These are phyloP conservation scores for Centrapalus pauciflorus DNA, from an alignment of 129 eudicot species.

Conservation along the genomic window DNA sequence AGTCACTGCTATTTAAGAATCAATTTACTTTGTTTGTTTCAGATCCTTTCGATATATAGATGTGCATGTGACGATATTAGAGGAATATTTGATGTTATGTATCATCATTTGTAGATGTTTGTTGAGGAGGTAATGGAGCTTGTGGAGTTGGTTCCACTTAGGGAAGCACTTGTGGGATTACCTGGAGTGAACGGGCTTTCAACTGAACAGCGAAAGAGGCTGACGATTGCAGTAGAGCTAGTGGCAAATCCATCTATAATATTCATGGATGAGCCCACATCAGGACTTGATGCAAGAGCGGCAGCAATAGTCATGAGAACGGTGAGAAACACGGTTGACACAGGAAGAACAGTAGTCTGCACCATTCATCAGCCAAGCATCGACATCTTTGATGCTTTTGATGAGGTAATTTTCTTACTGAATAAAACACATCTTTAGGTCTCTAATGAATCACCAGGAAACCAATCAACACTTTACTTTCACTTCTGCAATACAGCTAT, in stretches of 20 bases:
- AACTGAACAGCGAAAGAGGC: slow-evolving; percentile 81
- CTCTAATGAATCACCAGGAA: neutral
- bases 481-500: slow-evolving; percentile 41
- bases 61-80: neutral
- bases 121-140: slow-evolving; percentile 89
- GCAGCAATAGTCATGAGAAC: slow-evolving; percentile 97
- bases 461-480: neutral
- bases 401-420: slow-evolving; percentile 45
- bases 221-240: slow-evolving; percentile 84
- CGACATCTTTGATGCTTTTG: slow-evolving; percentile 89
- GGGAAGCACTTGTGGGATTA: slow-evolving; percentile 81
- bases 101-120: slow-evolving; percentile 53
- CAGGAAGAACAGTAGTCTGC: slow-evolving; percentile 91
- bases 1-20: neutral
- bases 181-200: slow-evolving; percentile 96
- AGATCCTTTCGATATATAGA: too few relatives aligned
- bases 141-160: slow-evolving; percentile 69
- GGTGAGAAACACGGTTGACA: slow-evolving; percentile 86
- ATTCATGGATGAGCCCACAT: slow-evolving; percentile 97
- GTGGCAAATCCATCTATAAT: slow-evolving; percentile 93
- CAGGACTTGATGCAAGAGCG: slow-evolving; percentile 96
- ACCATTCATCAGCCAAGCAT: slow-evolving; percentile 97
- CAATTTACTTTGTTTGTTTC: too few relatives aligned
- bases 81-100: neutral
- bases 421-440: neutral